phyloP scores from a whole-genome alignment of 305 asterid species.

The Andrographis paniculata region DNA sequence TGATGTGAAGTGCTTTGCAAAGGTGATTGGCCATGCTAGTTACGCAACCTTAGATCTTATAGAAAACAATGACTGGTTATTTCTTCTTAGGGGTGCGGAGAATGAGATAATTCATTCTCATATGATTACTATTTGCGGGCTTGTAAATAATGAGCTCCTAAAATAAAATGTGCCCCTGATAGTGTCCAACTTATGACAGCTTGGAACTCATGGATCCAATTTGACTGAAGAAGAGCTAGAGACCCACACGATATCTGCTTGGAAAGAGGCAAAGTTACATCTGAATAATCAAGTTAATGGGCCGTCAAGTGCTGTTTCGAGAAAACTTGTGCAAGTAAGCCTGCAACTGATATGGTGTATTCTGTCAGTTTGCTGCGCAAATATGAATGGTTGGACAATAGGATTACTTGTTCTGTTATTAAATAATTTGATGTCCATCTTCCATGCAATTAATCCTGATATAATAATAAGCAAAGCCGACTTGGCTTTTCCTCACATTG shows the following conservation, averaged over 20 bases:
- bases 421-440: conserved; percentile 3
- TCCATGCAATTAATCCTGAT: conserved; percentile 1
- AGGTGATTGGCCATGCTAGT: conserved; percentile 1
- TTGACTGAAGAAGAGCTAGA: conserved; percentile 98
- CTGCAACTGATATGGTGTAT: conserved; percentile 6
- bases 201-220: conserved; percentile 86
- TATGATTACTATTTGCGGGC: conserved; percentile 10
- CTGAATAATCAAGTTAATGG: conserved; percentile 53
- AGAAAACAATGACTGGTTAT: background rate
- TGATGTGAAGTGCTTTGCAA: conserved; percentile 5
- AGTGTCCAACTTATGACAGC: conserved; percentile 47
- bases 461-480: background rate
- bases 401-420: conserved; percentile 5
- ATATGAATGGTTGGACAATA: background rate
- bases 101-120: background rate
- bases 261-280: conserved; percentile 82
- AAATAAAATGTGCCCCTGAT: conserved; percentile 10
- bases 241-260: conserved; percentile 90
- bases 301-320: conserved; percentile 35
- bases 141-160: conserved; percentile 12
- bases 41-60: background rate
- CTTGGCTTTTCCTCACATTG: conserved; percentile 5
- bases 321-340: conserved; percentile 78
- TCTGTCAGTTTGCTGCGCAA: background rate
- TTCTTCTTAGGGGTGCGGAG: background rate